A percentile compares a stretch with the other conserved stretches of the same genome.
Conservation (phyloP, 257 asterid genomes). For the Lycium ferocissimum region DNA sequence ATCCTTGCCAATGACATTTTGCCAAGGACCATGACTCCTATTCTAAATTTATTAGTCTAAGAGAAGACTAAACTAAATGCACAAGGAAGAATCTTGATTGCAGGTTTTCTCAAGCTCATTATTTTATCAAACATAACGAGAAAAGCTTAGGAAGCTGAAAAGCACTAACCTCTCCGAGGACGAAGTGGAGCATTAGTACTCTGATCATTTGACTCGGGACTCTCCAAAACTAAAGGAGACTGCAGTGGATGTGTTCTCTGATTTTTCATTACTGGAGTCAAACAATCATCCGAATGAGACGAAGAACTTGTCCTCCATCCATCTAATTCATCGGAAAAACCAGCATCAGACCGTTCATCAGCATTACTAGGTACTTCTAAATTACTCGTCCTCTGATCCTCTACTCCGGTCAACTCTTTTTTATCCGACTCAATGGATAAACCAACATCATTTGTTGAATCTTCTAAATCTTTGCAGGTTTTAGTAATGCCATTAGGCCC, state of each 20-base stretch:
- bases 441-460: not conserved
- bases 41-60: conserved; percentile 1
- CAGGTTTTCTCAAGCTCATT: not conserved
- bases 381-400: conserved; percentile 29
- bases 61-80: conserved; percentile 3
- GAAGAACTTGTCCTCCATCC: conserved; percentile 38
- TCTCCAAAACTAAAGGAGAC: conserved; percentile 52
- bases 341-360: conserved; percentile 34
- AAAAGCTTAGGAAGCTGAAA: conserved; percentile 20
- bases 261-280: conserved; percentile 51
- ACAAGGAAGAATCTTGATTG: conserved; percentile 3
- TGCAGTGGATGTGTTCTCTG: conserved; percentile 36
- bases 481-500: conserved; percentile 36
- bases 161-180: conserved; percentile 56
- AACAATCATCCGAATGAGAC: conserved; percentile 50
- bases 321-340: conserved; percentile 34
- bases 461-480: conserved; percentile 38
- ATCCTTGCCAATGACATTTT: conserved; percentile 4
- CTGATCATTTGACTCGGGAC: conserved; percentile 41
- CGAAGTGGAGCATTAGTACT: conserved; percentile 51
- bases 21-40: conserved; percentile 4
- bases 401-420: conserved; percentile 30
- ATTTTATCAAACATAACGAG: not conserved
- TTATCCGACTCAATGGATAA: not conserved
- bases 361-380: conserved; percentile 33